Conservation (phyloP, 331 rosid genomes). For the Phaseolus coccineus region DNA sequence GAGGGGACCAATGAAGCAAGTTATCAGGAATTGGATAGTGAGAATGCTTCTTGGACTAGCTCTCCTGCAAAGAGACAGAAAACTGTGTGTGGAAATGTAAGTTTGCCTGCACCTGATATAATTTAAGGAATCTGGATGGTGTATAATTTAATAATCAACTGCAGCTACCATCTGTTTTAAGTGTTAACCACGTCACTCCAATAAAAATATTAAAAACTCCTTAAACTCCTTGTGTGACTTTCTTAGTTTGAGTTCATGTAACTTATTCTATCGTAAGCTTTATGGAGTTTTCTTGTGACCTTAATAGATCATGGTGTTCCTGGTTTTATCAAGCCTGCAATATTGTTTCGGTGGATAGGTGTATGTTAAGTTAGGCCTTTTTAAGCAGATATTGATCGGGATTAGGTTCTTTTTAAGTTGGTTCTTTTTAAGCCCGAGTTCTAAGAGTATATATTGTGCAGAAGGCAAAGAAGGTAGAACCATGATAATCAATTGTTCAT, state of each 20-base stretch:
- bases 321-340: neutral
- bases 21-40: constrained; percentile 47
- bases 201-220: neutral
- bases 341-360: neutral
- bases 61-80: constrained; percentile 77
- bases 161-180: constrained; percentile 5
- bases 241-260: neutral
- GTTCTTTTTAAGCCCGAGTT: neutral
- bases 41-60: constrained; percentile 45
- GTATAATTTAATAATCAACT: neutral
- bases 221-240: neutral
- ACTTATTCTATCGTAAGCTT: neutral
- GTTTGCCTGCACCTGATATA: constrained; percentile 38
- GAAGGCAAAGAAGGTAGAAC: constrained; percentile 15
- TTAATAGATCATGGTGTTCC: neutral
- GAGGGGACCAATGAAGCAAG: constrained; percentile 45
- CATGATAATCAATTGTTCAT: neutral
- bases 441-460: neutral
- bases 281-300: neutral
- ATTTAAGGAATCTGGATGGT: constrained; percentile 31
- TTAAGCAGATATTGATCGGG: neutral
- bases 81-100: constrained; percentile 57
- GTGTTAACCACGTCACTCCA: neutral
- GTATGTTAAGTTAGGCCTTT: neutral
- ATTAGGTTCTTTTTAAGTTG: neutral